These are phyloP conservation scores for Teunomyces stri DNA, from an alignment of 805 yeast genomes.

Conservation along the genomic window DNA sequence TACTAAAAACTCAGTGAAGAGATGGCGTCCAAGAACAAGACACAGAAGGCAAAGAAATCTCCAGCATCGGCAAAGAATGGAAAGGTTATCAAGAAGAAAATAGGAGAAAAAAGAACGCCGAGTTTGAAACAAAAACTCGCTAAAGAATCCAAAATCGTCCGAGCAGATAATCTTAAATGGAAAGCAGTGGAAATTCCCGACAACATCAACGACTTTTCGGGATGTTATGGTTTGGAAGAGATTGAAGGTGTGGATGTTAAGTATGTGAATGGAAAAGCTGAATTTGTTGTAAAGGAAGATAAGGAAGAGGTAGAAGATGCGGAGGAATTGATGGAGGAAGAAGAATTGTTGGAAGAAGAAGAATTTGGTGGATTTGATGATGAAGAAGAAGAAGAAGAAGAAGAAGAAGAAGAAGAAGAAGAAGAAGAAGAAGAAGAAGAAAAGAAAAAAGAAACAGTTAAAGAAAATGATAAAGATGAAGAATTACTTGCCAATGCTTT, in stretches of 20 bases:
- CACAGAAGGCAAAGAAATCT: not conserved
- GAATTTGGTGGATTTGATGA: slow-evolving; percentile 28
- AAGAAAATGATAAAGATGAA: slow-evolving; percentile 9
- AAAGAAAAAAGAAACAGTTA: not conserved
- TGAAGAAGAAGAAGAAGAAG: slow-evolving; percentile 8
- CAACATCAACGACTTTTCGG: slow-evolving; percentile 81
- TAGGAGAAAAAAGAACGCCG: slow-evolving; percentile 15
- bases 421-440: slow-evolving; percentile 6
- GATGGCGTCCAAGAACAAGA: not conserved
- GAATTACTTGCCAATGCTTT: slow-evolving; percentile 30
- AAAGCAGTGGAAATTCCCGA: slow-evolving; percentile 79
- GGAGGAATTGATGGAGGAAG: slow-evolving; percentile 18
- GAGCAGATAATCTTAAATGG: slow-evolving; percentile 64
- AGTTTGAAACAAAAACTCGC: slow-evolving; percentile 29
- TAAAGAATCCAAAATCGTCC: slow-evolving; percentile 40
- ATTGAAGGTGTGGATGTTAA: slow-evolving; percentile 89
- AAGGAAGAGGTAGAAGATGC: slow-evolving; percentile 10
- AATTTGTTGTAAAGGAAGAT: slow-evolving; percentile 42
- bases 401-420: slow-evolving; percentile 6
- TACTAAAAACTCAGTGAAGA: not conserved
- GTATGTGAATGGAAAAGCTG: slow-evolving; percentile 63
- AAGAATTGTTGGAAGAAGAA: slow-evolving; percentile 23
- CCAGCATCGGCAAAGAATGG: slow-evolving; percentile 1
- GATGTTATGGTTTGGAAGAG: slow-evolving; percentile 91
- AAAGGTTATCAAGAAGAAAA: slow-evolving; percentile 7